These are phyloP conservation scores for Trapa bicornis DNA, from an alignment of 345 rosid species.

Conservation along the genomic window DNA sequence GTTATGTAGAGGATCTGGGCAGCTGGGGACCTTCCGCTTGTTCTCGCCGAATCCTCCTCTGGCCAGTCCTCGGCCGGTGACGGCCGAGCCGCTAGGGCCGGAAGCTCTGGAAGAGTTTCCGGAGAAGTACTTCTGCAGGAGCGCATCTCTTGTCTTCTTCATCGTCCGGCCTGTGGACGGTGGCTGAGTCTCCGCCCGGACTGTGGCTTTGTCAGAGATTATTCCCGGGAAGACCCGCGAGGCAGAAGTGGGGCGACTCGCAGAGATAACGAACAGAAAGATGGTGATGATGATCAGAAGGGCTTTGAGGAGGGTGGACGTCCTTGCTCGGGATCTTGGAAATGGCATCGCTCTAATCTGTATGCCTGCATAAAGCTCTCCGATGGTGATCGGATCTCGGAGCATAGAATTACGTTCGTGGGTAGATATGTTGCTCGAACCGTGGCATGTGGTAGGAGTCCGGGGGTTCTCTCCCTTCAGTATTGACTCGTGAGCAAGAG, in stretches of 20 bases:
- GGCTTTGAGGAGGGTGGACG: background rate
- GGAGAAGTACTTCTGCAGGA: conserved; percentile 3
- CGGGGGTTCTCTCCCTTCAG: too few species aligned
- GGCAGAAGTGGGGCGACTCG: background rate
- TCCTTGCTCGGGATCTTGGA: background rate
- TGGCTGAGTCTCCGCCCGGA: background rate
- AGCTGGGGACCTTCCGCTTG: conserved; percentile 12
- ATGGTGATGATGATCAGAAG: background rate
- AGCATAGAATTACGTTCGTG: background rate
- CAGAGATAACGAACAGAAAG: background rate
- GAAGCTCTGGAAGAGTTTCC: background rate
- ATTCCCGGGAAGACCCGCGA: background rate
- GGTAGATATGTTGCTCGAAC: background rate
- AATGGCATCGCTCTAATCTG: background rate
- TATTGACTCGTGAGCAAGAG: background rate
- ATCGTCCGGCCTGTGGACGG: background rate
- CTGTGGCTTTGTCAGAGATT: background rate
- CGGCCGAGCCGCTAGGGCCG: background rate
- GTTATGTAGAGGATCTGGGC: conserved; percentile 16
- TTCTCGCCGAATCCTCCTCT: conserved; percentile 3
- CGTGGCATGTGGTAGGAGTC: background rate
- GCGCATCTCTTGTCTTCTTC: background rate
- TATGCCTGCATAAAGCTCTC: background rate
- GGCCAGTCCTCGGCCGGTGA: background rate
- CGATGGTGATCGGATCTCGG: background rate